Evolutionary conservation across 1,284 basidiomycete genomes (phyloP).

Genomic region (Ustilago cynodontis): DNA sequence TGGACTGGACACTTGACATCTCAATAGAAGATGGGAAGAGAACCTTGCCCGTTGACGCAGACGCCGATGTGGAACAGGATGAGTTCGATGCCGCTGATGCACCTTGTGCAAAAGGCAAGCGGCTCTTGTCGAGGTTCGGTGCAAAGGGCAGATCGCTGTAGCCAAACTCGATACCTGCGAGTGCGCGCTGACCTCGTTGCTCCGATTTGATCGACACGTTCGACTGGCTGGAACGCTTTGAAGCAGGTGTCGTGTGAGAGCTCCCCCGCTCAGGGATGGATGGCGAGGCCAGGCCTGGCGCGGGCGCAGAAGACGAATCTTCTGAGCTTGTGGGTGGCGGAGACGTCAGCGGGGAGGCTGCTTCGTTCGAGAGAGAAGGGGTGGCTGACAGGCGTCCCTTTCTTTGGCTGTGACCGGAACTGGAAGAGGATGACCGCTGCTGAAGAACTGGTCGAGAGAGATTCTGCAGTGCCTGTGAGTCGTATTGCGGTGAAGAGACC

Average conservation of each 20-base stretch:
- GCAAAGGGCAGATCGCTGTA: conserved; percentile 50
- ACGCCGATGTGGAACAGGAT: conserved; percentile 7
- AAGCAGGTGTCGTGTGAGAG: conserved; percentile 13
- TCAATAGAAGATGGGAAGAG: conserved; percentile 45
- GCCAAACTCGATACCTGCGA: conserved; percentile 56
- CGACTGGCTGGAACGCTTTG: conserved; percentile 18
- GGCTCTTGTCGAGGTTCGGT: conserved; percentile 30
- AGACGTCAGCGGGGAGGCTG: not conserved
- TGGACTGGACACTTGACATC: conserved; percentile 14
- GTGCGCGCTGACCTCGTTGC: conserved; percentile 35
- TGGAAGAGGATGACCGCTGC: conserved; percentile 27
- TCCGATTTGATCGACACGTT: conserved; percentile 12
- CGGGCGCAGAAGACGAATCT: conserved; percentile 5
- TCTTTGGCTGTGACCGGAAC: conserved; percentile 18
- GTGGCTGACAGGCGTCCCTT: not conserved
- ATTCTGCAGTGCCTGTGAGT: conserved; percentile 7
- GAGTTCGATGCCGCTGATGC: conserved; percentile 4
- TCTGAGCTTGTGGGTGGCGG: conserved; percentile 3
- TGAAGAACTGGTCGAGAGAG: conserved; percentile 26
- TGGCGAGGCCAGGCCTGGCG: conserved; percentile 4
- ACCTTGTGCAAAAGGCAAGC: conserved; percentile 10
- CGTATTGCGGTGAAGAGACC: conserved; percentile 3
- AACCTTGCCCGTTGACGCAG: conserved; percentile 16
- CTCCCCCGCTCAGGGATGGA: conserved; percentile 27
- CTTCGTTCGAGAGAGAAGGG: not conserved